A percentile compares a stretch with the other conserved stretches of the same genome.
Conservation (phyloP, 768 basidiomycete species). For the Lactarius deliciosus region DNA sequence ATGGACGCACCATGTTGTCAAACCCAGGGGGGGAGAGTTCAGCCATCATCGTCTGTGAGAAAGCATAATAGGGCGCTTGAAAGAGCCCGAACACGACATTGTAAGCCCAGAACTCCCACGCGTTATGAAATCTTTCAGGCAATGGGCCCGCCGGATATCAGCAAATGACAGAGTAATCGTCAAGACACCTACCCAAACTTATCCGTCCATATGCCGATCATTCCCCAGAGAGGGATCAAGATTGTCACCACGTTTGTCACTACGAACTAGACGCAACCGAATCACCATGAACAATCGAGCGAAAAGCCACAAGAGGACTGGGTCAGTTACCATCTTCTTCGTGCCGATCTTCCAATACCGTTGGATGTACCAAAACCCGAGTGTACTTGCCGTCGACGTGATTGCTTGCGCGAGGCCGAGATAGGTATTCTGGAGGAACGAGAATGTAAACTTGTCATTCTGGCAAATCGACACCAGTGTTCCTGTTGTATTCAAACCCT, state of each 20-base stretch:
- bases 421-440: constrained; percentile 79
- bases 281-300: background rate
- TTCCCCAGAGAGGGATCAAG: constrained; percentile 80
- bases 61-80: constrained; percentile 87
- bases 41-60: constrained; percentile 85
- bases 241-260: constrained; percentile 77
- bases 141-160: background rate
- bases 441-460: constrained; percentile 77
- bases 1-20: constrained; percentile 61
- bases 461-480: constrained; percentile 75
- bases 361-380: constrained; percentile 85
- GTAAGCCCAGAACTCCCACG: constrained; percentile 88
- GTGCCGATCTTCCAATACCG: constrained; percentile 73
- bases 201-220: constrained; percentile 80
- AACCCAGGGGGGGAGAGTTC: constrained; percentile 86
- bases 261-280: constrained; percentile 50
- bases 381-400: constrained; percentile 65
- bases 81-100: constrained; percentile 79
- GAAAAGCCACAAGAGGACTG: constrained; percentile 15
- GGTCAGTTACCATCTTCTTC: constrained; percentile 63
- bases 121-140: constrained; percentile 64
- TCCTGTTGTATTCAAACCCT: constrained; percentile 83
- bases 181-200: constrained; percentile 57
- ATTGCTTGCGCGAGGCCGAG: constrained; percentile 73
- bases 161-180: background rate